Conservation (phyloP, 2,329 filamentous ascomycete species). For the Aspergillus ochraceus region DNA sequence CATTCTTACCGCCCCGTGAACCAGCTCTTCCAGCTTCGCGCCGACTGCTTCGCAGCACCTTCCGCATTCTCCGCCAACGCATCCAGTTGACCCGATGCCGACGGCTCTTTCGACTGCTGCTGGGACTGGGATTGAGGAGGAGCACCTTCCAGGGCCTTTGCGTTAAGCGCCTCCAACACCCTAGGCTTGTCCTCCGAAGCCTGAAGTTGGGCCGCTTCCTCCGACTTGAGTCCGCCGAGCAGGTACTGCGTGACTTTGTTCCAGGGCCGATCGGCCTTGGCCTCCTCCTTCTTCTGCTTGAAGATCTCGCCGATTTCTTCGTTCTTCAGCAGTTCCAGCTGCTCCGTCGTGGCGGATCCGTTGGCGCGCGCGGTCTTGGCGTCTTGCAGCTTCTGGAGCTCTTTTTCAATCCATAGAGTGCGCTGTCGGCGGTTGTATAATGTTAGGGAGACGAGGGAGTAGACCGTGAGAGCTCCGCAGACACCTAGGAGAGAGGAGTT, state of each 20-base stretch:
- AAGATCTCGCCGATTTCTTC: conserved; percentile 46
- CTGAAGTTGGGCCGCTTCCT: conserved; percentile 23
- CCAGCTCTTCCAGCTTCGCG: conserved; percentile 42
- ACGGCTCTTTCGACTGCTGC: conserved; percentile 20
- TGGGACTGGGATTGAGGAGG: no score
- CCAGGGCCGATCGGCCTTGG: conserved; percentile 39
- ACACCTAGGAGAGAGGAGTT: conserved; percentile 48
- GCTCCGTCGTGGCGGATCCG: conserved; percentile 41
- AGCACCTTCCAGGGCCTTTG: conserved; percentile 30
- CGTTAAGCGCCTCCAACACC: conserved; percentile 37
- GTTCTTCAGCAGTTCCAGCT: conserved; percentile 46
- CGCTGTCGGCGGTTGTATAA: conserved; percentile 67
- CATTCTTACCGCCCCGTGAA: conserved; percentile 35
- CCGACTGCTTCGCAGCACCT: conserved; percentile 34
- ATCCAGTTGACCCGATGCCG: conserved; percentile 32
- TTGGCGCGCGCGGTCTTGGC: conserved; percentile 44
- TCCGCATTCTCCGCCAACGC: conserved; percentile 38
- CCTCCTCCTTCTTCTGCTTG: conserved; percentile 40
- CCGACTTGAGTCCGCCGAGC: conserved; percentile 39
- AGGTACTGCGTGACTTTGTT: conserved; percentile 40
- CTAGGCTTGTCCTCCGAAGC: conserved; percentile 23
- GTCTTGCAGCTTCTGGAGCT: conserved; percentile 43
- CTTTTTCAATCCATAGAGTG: conserved; percentile 59
- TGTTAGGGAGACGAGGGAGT: conserved; percentile 66
- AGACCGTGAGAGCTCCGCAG: conserved; percentile 60